Conservation (phyloP, 495 filamentous ascomycete genomes). For the Annulohypoxylon bovei region DNA sequence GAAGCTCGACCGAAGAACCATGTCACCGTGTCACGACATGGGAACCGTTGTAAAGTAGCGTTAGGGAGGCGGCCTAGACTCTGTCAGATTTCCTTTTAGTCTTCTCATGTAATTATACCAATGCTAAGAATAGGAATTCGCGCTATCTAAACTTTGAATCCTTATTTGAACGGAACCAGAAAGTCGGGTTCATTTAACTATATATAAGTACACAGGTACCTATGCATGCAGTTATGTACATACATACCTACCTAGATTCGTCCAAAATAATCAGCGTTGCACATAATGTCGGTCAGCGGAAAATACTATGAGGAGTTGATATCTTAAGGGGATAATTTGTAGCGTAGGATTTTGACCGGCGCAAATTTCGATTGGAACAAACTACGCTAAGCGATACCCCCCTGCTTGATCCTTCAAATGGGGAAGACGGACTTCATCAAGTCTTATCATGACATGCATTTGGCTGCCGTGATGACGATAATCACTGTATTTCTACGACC, state of each 20-base stretch:
- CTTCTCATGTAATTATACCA: not conserved
- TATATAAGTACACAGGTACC: no score
- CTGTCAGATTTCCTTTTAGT: not conserved
- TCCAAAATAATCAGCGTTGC: not conserved
- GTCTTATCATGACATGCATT: slow-evolving; percentile 16
- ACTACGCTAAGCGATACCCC: slow-evolving; percentile 2
- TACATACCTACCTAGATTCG: not conserved
- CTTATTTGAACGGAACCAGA: not conserved
- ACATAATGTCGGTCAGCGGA: slow-evolving; percentile 13
- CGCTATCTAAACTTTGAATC: not conserved
- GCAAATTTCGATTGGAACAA: slow-evolving; percentile 30
- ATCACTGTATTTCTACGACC: not conserved
- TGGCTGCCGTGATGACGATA: not conserved
- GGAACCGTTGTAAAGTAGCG: not conserved
- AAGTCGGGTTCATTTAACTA: not conserved
- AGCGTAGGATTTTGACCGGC: slow-evolving; percentile 33
- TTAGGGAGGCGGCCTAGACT: slow-evolving; percentile 25
- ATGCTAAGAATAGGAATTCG: not conserved
- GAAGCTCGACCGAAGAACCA: slow-evolving; percentile 21
- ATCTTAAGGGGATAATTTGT: slow-evolving; percentile 28
- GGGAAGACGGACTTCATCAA: not conserved
- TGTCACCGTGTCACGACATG: not conserved
- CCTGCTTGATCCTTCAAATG: slow-evolving; percentile 24
- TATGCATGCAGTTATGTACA: no score
- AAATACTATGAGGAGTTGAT: slow-evolving; percentile 7